Conservation (phyloP, 768 basidiomycete species). For the Artomyces pyxidatus region DNA sequence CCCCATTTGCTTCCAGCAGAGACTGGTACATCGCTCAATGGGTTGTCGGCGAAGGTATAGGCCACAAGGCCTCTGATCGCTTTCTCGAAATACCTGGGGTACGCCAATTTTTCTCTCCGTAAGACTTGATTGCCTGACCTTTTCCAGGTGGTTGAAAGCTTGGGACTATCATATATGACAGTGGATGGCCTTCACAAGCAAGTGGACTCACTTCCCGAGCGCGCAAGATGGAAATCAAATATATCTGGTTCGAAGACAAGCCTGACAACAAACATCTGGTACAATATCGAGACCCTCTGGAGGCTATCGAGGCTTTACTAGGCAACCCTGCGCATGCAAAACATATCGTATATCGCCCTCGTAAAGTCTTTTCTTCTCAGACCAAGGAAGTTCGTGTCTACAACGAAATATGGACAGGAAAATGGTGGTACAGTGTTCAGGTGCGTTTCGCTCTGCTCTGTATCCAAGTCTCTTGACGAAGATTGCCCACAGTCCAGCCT, state of each 20-base stretch:
- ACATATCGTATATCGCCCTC: conserved; percentile 3
- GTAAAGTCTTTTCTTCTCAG: conserved; percentile 1
- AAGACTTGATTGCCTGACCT: too few relatives aligned
- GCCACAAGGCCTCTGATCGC: too few relatives aligned
- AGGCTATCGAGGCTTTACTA: conserved; percentile 5
- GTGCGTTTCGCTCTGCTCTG: too few relatives aligned
- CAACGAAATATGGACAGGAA: conserved; percentile 9
- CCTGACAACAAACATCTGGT: conserved; percentile 27
- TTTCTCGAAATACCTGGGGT: too few relatives aligned
- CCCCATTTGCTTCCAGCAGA: too few relatives aligned
- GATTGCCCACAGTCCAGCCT: too few relatives aligned
- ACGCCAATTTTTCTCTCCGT: too few relatives aligned
- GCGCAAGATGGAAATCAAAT: conserved; percentile 19
- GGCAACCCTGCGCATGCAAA: conserved; percentile 11
- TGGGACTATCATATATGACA: conserved; percentile 19
- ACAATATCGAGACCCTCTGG: conserved; percentile 9
- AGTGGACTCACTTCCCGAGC: conserved; percentile 22
- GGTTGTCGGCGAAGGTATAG: too few relatives aligned
- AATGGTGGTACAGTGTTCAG: conserved; percentile 13
- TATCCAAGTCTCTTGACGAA: too few relatives aligned
- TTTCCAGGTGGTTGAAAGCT: too few relatives aligned
- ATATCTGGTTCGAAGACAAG: conserved; percentile 18
- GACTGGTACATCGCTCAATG: too few relatives aligned
- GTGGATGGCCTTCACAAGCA: conserved; percentile 19
- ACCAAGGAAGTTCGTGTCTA: conserved; percentile 4